phyloP scores from a whole-genome alignment of 495 filamentous ascomycete species.

The Jackrogersella multiformis region DNA sequence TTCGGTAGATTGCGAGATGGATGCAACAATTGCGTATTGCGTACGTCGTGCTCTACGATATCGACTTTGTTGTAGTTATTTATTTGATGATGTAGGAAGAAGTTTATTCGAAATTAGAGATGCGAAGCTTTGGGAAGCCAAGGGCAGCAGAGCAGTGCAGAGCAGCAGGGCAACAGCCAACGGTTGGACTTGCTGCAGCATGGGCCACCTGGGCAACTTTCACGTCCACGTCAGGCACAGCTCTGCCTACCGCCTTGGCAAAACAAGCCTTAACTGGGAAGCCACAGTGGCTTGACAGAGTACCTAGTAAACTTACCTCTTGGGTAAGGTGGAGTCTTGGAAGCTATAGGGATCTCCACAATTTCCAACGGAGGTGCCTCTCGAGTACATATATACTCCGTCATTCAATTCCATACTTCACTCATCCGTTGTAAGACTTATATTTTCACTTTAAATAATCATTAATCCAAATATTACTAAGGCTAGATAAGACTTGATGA shows the following conservation, averaged over 20 bases:
- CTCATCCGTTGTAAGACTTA: neutral
- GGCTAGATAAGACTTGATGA: too few relatives aligned
- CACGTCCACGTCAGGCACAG: slow-evolving; percentile 50
- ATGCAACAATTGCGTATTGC: neutral
- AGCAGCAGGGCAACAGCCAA: neutral
- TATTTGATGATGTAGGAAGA: slow-evolving; percentile 10
- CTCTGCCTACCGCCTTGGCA: slow-evolving; percentile 45
- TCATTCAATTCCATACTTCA: too few relatives aligned
- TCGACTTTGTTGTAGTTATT: too few relatives aligned
- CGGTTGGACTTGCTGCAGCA: slow-evolving; percentile 2
- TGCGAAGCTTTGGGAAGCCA: slow-evolving; percentile 8
- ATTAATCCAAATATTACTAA: neutral
- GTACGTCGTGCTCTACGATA: slow-evolving; percentile 3
- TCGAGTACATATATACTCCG: too few relatives aligned
- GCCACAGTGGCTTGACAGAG: neutral
- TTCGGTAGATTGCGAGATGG: neutral
- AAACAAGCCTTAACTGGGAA: neutral
- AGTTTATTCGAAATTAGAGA: slow-evolving; percentile 17
- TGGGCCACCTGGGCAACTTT: slow-evolving; percentile 13
- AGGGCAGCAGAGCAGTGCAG: too few relatives aligned
- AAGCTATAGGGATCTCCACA: too few relatives aligned
- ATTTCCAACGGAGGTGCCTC: too few relatives aligned
- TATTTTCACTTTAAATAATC: neutral
- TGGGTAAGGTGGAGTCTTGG: neutral
- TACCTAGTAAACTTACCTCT: neutral